Evolutionary conservation across 139 green algal species (phyloP).

Genomic region (Picochlorum sp.): DNA sequence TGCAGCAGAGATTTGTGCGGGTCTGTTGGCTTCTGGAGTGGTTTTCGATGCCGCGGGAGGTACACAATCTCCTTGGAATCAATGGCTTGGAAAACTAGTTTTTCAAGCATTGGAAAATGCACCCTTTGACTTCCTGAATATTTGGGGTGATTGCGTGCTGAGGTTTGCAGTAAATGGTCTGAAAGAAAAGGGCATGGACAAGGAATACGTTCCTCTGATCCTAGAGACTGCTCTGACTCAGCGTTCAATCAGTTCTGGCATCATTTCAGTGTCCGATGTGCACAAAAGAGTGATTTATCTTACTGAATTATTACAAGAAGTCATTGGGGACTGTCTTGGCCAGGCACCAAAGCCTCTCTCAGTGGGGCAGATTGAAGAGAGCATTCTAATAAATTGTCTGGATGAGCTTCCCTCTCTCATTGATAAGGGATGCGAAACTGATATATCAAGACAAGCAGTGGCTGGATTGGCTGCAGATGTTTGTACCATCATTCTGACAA

Average conservation of each 20-base stretch:
- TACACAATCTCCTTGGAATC: constrained; percentile 15
- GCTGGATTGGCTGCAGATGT: not conserved
- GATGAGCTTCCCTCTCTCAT: not conserved
- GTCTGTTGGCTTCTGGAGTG: constrained; percentile 38
- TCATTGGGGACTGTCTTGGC: too few species aligned
- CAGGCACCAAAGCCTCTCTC: too few species aligned
- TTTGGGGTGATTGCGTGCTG: constrained; percentile 33
- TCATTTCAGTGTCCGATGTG: too few species aligned
- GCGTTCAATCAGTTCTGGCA: too few species aligned
- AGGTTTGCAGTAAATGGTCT: constrained; percentile 10
- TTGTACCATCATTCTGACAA: not conserved
- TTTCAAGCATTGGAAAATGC: constrained; percentile 21
- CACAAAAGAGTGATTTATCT: too few species aligned
- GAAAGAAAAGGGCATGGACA: not conserved
- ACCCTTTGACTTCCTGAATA: constrained; percentile 46
- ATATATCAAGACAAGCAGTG: not conserved
- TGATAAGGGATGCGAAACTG: not conserved
- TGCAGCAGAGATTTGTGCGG: constrained; percentile 49
- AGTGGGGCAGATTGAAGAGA: too few species aligned
- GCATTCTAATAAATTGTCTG: not conserved
- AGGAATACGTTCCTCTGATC: too few species aligned
- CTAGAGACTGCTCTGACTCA: too few species aligned
- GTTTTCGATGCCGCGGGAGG: not conserved
- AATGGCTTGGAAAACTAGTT: constrained; percentile 31
- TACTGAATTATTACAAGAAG: too few species aligned